Percentiles rank a stretch among this genome's conserved stretches.
Conservation (phyloP, 2,329 filamentous ascomycete species). For the Botrytis aclada region DNA sequence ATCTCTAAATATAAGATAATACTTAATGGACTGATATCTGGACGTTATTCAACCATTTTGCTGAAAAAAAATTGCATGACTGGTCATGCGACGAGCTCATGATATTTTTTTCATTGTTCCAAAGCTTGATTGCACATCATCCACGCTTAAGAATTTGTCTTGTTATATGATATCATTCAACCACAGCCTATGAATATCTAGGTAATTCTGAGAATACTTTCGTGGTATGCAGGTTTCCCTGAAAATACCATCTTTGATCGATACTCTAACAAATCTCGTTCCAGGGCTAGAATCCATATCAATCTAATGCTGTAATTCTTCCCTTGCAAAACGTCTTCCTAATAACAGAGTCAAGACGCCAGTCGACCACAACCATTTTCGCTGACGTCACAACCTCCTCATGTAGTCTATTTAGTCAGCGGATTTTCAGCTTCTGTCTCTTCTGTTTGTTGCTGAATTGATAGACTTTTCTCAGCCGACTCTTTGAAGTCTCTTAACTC, state of each 20-base stretch:
- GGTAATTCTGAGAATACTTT: not conserved
- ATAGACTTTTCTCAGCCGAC: not conserved
- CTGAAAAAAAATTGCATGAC: too few relatives aligned
- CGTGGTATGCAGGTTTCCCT: not conserved
- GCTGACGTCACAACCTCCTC: not conserved
- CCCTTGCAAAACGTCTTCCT: not conserved
- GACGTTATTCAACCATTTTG: too few relatives aligned
- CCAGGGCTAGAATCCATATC: not conserved
- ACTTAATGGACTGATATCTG: too few relatives aligned
- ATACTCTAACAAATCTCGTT: not conserved
- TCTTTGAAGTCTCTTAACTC: not conserved
- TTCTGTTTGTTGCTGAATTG: not conserved
- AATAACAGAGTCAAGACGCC: rapidly evolving
- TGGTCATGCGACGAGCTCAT: too few relatives aligned
- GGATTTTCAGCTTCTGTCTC: not conserved
- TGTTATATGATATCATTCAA: not conserved
- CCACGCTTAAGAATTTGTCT: not conserved
- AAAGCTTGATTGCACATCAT: too few relatives aligned
- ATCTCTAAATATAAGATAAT: too few relatives aligned
- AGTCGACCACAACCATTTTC: not conserved
- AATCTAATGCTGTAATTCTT: not conserved
- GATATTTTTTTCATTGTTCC: too few relatives aligned
- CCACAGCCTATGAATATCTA: not conserved
- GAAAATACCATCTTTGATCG: not conserved
- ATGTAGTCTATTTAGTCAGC: not conserved